Evolutionary conservation across 139 green algal genomes (phyloP), one percentile per base, ranked within the genome.

Genomic region (Picochlorum sp.): DNA sequence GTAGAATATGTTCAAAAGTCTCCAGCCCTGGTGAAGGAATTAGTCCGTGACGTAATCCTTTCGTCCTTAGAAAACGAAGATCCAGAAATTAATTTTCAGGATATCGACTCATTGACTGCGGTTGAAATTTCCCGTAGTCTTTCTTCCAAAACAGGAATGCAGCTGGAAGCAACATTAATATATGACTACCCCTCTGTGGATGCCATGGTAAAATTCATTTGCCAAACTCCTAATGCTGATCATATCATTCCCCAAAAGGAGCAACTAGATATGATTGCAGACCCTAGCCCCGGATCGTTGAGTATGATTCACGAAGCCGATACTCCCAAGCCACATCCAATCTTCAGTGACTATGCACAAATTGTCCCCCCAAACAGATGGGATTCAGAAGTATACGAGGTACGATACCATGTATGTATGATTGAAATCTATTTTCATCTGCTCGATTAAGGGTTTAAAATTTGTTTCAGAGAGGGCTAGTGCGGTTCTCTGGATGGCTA

Each of bases 51-150:
- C 8, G 34, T 41, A 1, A 41, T 41, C 2, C 34, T 41, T 41
- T 9, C 34, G 34, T 41, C 34, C 7, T 11, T 41, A 41, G 34
- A 41, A 13, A 41, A 41, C 9, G 34, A 41, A 13, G 34, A 41
- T 6, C 8, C 34, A 13, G 47, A 54, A 54, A 21, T 54, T 4
- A 54, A 21, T 21, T 54, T 54, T 21, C 47, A 54, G 3, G 78
- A 74, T 6, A 74, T 95, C 15, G 87, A 95, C 69, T 86, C 73
- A 28, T 64, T 95, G 26, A 77, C 67, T 8, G 88, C 88, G 0
- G 72, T 82, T 11, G 84, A 95, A 72, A 66, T 95, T 49, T 45
- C 69, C 6, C 79, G 71, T 46, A 68, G 44, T 20, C 28, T 91
- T 16, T 54, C 62, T n/a, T 41, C 30, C 8, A 65, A 66, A 5